Evolutionary conservation across 163 green algal species (phyloP), one percentile per base, ranked within the genome.

Genomic region (Chlamydomonas reinhardtii): DNA sequence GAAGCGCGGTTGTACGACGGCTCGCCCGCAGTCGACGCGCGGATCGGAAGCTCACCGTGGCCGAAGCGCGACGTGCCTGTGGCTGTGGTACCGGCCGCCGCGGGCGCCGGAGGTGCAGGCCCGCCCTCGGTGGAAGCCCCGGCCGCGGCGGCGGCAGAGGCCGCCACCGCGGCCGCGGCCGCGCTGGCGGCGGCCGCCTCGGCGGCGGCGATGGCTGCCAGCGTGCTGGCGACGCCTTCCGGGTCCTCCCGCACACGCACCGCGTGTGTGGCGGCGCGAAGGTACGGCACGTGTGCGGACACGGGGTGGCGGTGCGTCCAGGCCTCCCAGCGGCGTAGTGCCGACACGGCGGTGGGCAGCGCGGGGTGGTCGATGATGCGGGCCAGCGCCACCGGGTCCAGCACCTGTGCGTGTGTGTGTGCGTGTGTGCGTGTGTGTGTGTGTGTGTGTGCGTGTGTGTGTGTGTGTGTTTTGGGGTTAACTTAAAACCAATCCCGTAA

Each of bases 371-470:
- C 79, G n/a, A 85, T 54, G 48, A 39, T 37, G 52, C 68, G 79
- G 0, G 69, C 72, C 27, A 85, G 79, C n/a, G 32, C 68, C 79
- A 85, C 79, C 2, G 79, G 68, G 61, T 91, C 83, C n/a, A 91
- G 77, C 39, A 73, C 22, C 9, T 56, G 48, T 2, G 48, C 6
- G 48, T 14, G 48, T 22, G 43, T 17, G 5, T 56, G 48, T 48
- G 5, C 39, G 39, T 48, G 48, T 56, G 48, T 9, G 48, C 19
- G 48, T 9, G 48, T 12, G 5, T 9, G 48, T 12, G 11, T 22
- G 12, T 56, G 48, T 48, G 39, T 14, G 8, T 48, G 8, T n/a
- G n/a, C n/a, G n/a, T n/a, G n/a, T n/a, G n/a, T n/a, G n/a, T n/a
- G n/a, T n/a, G n/a, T n/a, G n/a, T n/a, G n/a, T n/a, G n/a, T n/a